Evolutionary conservation across 768 basidiomycete genomes (phyloP).

Genomic region (Lactarius hatsudake): DNA sequence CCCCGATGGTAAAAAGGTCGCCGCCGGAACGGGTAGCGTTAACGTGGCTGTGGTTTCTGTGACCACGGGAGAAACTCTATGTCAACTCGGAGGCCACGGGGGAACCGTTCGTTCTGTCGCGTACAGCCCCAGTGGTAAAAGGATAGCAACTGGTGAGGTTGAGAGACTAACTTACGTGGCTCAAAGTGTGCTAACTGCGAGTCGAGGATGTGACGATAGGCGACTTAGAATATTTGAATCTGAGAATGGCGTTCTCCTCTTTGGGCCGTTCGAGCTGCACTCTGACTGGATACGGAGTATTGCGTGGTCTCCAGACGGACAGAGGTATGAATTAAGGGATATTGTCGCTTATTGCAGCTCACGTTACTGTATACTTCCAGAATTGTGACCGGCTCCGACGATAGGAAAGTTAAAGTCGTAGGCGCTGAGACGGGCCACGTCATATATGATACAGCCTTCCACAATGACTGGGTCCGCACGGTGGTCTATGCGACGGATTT

Average conservation of each 20-base stretch:
- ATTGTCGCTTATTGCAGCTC: neutral
- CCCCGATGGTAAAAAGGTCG: conserved; percentile 27
- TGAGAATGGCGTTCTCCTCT: conserved; percentile 27
- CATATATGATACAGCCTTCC: conserved; percentile 19
- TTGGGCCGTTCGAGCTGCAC: conserved; percentile 27
- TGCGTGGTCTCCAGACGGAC: conserved; percentile 33
- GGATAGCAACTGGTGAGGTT: conserved; percentile 20
- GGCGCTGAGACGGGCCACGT: conserved; percentile 7
- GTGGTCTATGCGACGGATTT: conserved; percentile 5
- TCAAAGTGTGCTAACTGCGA: neutral
- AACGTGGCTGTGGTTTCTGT: conserved; percentile 2
- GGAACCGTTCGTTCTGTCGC: conserved; percentile 2
- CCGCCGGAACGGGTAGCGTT: neutral
- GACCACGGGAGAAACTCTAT: conserved; percentile 8
- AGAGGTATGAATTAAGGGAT: neutral
- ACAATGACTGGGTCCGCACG: conserved; percentile 14
- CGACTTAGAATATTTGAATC: conserved; percentile 30
- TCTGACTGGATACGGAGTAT: conserved; percentile 27
- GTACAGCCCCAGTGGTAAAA: conserved; percentile 16
- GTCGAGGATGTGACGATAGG: conserved; percentile 24
- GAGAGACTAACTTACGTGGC: neutral
- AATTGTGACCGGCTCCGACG: conserved; percentile 20
- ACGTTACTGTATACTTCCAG: neutral
- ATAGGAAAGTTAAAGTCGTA: conserved; percentile 18
- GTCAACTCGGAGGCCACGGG: conserved; percentile 8